Conservation (phyloP, 2,329 filamentous ascomycete species). For the Paraconiothyrium brasiliense region DNA sequence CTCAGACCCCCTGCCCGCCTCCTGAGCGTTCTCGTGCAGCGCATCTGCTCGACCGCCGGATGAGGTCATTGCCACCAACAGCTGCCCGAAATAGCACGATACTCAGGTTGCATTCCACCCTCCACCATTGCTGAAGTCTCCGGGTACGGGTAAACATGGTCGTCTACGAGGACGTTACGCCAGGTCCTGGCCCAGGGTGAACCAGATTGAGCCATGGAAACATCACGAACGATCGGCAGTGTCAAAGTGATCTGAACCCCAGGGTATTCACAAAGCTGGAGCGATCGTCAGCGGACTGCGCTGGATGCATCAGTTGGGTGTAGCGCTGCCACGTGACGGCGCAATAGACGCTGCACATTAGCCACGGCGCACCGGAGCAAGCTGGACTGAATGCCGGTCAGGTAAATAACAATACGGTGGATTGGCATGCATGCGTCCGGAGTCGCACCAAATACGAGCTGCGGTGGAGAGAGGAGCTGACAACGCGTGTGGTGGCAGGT, state of each 20-base stretch:
- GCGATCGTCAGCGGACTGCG: conserved; percentile 13
- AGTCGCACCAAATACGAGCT: conserved; percentile 16
- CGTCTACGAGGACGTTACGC: conserved; percentile 21
- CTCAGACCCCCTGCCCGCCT: conserved; percentile 4
- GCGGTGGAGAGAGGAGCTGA: conserved; percentile 10
- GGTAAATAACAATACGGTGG: conserved; percentile 19
- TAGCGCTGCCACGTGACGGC: conserved; percentile 7
- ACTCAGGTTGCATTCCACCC: conserved; percentile 14
- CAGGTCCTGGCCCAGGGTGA: conserved; percentile 15
- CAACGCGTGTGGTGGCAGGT: not conserved
- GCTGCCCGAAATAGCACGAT: conserved; percentile 14
- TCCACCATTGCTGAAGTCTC: conserved; percentile 13
- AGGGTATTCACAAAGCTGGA: conserved; percentile 3
- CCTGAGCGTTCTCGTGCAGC: conserved; percentile 1
- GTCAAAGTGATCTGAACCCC: conserved; percentile 6
- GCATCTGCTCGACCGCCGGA: conserved; percentile 1
- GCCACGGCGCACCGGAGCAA: conserved; percentile 11
- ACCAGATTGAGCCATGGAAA: conserved; percentile 11
- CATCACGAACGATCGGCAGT: conserved; percentile 16
- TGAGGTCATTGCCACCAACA: conserved; percentile 24
- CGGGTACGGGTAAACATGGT: conserved; percentile 29
- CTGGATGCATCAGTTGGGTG: conserved; percentile 6
- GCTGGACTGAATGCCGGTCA: conserved; percentile 7
- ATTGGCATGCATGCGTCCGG: conserved; percentile 23
- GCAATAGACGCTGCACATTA: conserved; percentile 11